Evolutionary conservation across 1,284 basidiomycete genomes (phyloP).

Genomic region (Malassezia nana): DNA sequence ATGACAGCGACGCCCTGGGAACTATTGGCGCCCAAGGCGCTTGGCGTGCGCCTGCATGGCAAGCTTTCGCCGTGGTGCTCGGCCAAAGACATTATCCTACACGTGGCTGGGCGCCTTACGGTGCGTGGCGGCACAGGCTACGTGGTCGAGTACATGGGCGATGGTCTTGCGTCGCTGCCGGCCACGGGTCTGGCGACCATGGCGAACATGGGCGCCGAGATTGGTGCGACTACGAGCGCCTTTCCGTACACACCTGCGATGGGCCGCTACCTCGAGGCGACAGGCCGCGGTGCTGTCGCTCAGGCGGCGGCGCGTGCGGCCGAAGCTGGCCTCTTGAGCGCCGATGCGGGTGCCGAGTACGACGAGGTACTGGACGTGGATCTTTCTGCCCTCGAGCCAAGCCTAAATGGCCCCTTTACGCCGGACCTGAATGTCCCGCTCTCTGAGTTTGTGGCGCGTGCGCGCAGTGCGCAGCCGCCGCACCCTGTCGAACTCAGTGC

Average conservation of each 20-base stretch:
- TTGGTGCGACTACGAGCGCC: slow-evolving; percentile 92
- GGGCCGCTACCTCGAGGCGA: slow-evolving; percentile 79
- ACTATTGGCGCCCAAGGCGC: slow-evolving; percentile 80
- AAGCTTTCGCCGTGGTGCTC: slow-evolving; percentile 83
- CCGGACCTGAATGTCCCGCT: slow-evolving; percentile 91
- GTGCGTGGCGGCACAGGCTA: slow-evolving; percentile 93
- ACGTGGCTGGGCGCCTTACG: slow-evolving; percentile 85
- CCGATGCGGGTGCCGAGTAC: slow-evolving; percentile 86
- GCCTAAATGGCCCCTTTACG: slow-evolving; percentile 87
- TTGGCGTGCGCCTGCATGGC: slow-evolving; percentile 73
- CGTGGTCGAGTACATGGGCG: slow-evolving; percentile 93
- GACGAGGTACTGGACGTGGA: slow-evolving; percentile 93
- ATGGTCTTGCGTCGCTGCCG: slow-evolving; percentile 80
- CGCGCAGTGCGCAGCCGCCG: slow-evolving; percentile 71
- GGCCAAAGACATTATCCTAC: slow-evolving; percentile 90
- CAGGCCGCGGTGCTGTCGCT: slow-evolving; percentile 78
- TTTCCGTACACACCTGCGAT: slow-evolving; percentile 86
- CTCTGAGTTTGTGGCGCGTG: slow-evolving; percentile 74
- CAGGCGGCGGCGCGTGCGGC: slow-evolving; percentile 77
- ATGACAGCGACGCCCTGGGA: slow-evolving; percentile 99
- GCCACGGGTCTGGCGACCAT: slow-evolving; percentile 93
- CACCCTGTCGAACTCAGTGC: slow-evolving; percentile 71
- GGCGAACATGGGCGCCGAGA: slow-evolving; percentile 98
- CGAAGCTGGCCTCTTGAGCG: slow-evolving; percentile 62
- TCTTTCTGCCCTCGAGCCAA: slow-evolving; percentile 82